Evolutionary conservation across 768 basidiomycete species (phyloP).

Genomic region (Calocera viscosa): DNA sequence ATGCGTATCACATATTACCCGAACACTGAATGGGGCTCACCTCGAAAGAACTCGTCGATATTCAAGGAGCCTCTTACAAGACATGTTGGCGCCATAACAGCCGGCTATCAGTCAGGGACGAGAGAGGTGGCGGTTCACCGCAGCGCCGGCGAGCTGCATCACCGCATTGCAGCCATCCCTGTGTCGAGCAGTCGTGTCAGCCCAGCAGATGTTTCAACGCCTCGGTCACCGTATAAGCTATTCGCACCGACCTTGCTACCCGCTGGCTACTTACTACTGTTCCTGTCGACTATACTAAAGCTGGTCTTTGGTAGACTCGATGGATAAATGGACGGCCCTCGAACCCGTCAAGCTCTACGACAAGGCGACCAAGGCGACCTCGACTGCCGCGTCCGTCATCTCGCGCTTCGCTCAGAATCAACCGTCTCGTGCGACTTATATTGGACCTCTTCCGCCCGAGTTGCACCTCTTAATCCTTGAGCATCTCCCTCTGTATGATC

Average conservation of each 20-base stretch:
- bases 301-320: slow-evolving; percentile 21
- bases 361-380: slow-evolving; percentile 26
- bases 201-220: background rate
- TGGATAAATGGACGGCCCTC: slow-evolving; percentile 81
- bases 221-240: background rate
- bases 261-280: background rate
- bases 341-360: slow-evolving; percentile 33
- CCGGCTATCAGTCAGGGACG: no score
- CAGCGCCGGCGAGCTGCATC: background rate
- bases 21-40: background rate
- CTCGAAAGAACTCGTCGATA: slow-evolving; percentile 4
- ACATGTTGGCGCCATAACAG: background rate
- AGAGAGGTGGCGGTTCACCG: background rate
- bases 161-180: background rate
- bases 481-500: slow-evolving; percentile 64
- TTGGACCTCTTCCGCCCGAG: slow-evolving; percentile 70
- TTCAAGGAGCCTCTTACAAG: background rate
- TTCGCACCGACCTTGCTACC: background rate
- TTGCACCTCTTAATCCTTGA: slow-evolving; percentile 63
- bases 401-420: slow-evolving; percentile 14
- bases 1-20: background rate
- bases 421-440: slow-evolving; percentile 27
- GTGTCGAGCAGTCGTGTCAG: background rate
- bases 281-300: background rate
- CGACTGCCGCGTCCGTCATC: slow-evolving; percentile 21